These are phyloP conservation scores for Biscogniauxia mediterranea DNA, from an alignment of 2,329 filamentous ascomycete species.

Conservation along the genomic window DNA sequence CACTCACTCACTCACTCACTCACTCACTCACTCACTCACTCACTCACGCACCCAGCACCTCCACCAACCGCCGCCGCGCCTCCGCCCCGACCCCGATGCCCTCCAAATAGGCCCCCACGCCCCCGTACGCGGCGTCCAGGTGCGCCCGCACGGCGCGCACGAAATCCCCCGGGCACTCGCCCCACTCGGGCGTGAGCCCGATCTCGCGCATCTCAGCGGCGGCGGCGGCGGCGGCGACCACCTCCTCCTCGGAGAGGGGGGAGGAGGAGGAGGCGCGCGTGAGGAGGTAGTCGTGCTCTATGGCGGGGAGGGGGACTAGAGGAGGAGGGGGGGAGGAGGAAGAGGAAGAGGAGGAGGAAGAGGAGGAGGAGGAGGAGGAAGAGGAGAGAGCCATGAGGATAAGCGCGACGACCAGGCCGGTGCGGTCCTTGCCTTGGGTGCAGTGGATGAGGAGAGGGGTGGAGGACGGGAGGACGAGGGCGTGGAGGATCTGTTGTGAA, in stretches of 20 bases:
- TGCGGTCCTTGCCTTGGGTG: constrained; percentile 86
- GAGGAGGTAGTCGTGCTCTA: constrained; percentile 70
- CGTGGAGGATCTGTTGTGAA: constrained; percentile 44
- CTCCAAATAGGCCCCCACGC: constrained; percentile 63
- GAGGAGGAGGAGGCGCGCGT: constrained; percentile 48
- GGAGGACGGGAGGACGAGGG: constrained; percentile 45
- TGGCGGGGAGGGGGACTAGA: constrained; percentile 53
- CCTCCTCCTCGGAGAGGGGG: no score
- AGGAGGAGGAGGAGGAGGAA: no score
- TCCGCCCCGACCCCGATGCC: constrained; percentile 55
- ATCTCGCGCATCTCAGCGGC: constrained; percentile 63
- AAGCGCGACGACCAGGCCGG: constrained; percentile 68
- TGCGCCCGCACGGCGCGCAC: constrained; percentile 58
- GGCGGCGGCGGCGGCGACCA: no score
- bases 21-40: neutral
- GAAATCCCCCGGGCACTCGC: constrained; percentile 62
- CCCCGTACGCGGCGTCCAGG: constrained; percentile 62
- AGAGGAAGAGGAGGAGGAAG: constrained; percentile 15
- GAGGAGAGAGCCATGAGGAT: constrained; percentile 58
- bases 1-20: no score
- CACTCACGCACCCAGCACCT: constrained; percentile 41
- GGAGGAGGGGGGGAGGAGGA: neutral
- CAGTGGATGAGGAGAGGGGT: constrained; percentile 76
- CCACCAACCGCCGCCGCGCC: constrained; percentile 41
- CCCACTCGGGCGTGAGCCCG: constrained; percentile 73